Evolutionary conservation across 2,329 filamentous ascomycete genomes (phyloP), one percentile per base, ranked within the genome.

Genomic region (Beauveria australis): DNA sequence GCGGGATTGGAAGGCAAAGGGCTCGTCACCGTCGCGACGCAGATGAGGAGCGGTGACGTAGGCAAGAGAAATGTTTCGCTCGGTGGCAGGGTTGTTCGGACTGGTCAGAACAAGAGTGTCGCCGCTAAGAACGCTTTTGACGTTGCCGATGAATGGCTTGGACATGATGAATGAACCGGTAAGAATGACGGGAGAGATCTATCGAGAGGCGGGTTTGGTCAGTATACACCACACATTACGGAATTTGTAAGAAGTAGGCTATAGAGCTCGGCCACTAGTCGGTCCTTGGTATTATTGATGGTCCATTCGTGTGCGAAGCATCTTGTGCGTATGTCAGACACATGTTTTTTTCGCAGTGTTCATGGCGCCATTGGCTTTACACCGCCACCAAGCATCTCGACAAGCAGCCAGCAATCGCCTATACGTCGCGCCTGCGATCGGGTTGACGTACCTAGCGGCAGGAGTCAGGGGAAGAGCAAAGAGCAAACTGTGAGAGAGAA

Each of bases 41-140:
- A 97, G 74, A 71, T 92, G 87, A 3, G 94, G 94, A 54, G 92
- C 92, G 62, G 88, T 89, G 67, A 97, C 92, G 76, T 92, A 97
- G 68, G 94, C 94, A 65, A 99, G 81, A 70, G 92, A 96, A 68
- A 99, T 82, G 57, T 83, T 90, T 69, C 91, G 89, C 78, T 97
- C 94, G 74, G 88, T 85, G 65, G 85, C 81, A 41, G 89, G 88
- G 73, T 95, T 92, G 74, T 87, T 88, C 71, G 90, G 81, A 75
- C 89, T 91, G 68, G 88, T 85, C 70, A 97, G 79, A 65, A 97
- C 80, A 68, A 97, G 78, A 30, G 92, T 96, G 79, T 97, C 94
- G 70, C 94, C 94, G 70, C 92, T 97, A 70, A 95, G 80, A 67
- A 96, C 91, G 73, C 89, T 91, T 82, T 99, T 99, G 76, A 97